Conservation (phyloP, 192 early-diverging fungal genomes). For the Linnemannia schmuckeri region DNA sequence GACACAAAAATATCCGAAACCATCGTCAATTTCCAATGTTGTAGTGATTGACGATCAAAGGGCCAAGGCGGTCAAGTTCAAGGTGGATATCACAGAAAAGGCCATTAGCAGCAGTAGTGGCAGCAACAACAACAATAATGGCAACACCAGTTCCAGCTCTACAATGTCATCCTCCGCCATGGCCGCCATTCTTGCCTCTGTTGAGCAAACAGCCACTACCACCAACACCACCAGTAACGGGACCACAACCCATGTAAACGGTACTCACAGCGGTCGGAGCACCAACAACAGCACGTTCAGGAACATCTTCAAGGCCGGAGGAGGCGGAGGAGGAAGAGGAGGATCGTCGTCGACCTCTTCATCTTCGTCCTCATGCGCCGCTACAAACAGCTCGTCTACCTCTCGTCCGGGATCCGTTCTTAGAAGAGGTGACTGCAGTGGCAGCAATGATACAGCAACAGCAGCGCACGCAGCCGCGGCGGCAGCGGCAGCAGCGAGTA, state of each 20-base stretch:
- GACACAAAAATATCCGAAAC: neutral
- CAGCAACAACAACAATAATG: neutral
- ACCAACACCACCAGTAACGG: slow-evolving; percentile 9
- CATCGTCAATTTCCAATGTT: neutral
- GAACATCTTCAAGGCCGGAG: neutral
- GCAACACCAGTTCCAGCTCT: neutral
- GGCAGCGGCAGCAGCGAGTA: neutral
- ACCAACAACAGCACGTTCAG: slow-evolving; percentile 13
- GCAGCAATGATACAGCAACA: slow-evolving; percentile 1
- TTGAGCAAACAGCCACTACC: neutral
- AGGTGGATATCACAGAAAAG: slow-evolving; percentile 47
- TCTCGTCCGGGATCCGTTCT: neutral
- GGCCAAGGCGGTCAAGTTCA: slow-evolving; percentile 51
- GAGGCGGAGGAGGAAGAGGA: neutral
- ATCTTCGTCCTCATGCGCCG: slow-evolving; percentile 3
- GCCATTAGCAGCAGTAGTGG: neutral
- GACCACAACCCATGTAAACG: neutral
- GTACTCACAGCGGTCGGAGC: neutral
- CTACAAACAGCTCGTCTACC: neutral
- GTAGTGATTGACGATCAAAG: slow-evolving; percentile 33
- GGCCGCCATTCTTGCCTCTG: slow-evolving; percentile 22
- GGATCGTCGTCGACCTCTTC: slow-evolving; percentile 19
- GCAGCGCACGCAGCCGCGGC: neutral
- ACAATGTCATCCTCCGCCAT: slow-evolving; percentile 37
- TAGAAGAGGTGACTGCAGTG: neutral